Percentiles rank a stretch among this genome's conserved stretches.
phyloP scores from a whole-genome alignment of 2,329 filamentous ascomycete species.

The Hymenoscyphus repandus region DNA sequence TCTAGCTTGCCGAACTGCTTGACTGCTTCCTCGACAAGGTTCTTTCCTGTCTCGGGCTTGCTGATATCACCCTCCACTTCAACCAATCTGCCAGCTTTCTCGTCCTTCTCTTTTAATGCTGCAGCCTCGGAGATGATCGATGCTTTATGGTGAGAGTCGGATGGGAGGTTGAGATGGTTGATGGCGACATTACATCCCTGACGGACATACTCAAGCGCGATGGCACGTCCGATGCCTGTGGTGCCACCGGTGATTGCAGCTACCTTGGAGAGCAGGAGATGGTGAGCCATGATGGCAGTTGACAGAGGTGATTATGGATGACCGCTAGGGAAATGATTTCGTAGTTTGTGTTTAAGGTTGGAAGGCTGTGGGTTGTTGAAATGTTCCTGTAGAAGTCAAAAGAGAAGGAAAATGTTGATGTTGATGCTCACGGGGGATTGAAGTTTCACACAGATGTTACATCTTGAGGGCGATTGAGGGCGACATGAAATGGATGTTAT shows the following conservation, averaged over 20 bases:
- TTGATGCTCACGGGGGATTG: background rate
- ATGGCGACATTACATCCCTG: constrained; percentile 76
- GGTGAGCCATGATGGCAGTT: constrained; percentile 19
- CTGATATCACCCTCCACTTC: constrained; percentile 74
- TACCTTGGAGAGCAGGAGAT: constrained; percentile 66
- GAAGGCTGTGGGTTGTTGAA: background rate
- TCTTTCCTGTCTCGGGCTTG: constrained; percentile 62
- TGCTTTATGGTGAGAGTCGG: constrained; percentile 46
- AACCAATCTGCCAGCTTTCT: constrained; percentile 50
- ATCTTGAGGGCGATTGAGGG: background rate
- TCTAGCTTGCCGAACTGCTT: constrained; percentile 58
- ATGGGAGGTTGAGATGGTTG: constrained; percentile 65
- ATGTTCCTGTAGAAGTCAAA: background rate
- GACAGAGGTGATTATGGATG: background rate
- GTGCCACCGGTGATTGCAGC: constrained; percentile 84
- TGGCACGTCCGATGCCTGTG: constrained; percentile 82
- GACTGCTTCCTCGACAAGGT: constrained; percentile 63
- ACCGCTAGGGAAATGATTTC: constrained; percentile 1
- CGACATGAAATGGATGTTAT: background rate
- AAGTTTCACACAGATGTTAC: background rate
- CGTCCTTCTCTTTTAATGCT: constrained; percentile 38
- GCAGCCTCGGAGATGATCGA: constrained; percentile 49
- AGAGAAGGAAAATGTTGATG: background rate
- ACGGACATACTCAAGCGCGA: constrained; percentile 70
- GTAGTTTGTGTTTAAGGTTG: constrained; percentile 1